These are phyloP conservation scores for Eucalyptus cloeziana DNA, from an alignment of 345 rosid genomes.

Conservation along the genomic window DNA sequence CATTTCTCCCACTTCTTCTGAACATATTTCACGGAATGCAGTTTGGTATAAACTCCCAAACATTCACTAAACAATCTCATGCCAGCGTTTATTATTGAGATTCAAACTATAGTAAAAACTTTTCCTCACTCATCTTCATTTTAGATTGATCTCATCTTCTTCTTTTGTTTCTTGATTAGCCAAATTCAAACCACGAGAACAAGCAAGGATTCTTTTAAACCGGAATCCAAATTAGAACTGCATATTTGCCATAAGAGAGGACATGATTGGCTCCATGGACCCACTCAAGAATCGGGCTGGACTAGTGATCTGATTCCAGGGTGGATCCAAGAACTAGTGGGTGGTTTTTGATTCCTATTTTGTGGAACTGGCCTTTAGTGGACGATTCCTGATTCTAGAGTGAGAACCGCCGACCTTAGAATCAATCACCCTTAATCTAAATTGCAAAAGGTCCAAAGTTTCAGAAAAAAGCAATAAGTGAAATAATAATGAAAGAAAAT, in stretches of 20 bases:
- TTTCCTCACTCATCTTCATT: not conserved
- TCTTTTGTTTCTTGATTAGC: not conserved
- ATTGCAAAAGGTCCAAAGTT: rapidly evolving
- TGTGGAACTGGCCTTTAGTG: rapidly evolving
- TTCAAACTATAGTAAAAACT: not conserved
- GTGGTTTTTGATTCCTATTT: rapidly evolving
- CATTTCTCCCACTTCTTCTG: not conserved
- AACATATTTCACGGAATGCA: not conserved
- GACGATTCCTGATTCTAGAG: not conserved
- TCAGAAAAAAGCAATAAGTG: not conserved
- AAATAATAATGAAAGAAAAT: not conserved
- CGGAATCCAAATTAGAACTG: not conserved
- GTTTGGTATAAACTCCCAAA: not conserved
- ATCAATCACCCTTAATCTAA: not conserved
- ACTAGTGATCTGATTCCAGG: too few relatives aligned
- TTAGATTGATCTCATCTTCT: not conserved
- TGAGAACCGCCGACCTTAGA: too few relatives aligned
- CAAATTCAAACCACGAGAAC: not conserved
- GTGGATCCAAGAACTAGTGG: not conserved
- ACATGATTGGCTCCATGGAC: not conserved
- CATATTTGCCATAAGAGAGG: not conserved
- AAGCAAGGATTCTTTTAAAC: not conserved
- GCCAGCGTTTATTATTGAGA: not conserved
- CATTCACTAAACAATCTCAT: not conserved
- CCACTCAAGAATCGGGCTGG: too few relatives aligned